Base-by-base conservation (phyloP, 2,329 filamentous ascomycete genomes). In the Canariomyces notabilis region DNA sequence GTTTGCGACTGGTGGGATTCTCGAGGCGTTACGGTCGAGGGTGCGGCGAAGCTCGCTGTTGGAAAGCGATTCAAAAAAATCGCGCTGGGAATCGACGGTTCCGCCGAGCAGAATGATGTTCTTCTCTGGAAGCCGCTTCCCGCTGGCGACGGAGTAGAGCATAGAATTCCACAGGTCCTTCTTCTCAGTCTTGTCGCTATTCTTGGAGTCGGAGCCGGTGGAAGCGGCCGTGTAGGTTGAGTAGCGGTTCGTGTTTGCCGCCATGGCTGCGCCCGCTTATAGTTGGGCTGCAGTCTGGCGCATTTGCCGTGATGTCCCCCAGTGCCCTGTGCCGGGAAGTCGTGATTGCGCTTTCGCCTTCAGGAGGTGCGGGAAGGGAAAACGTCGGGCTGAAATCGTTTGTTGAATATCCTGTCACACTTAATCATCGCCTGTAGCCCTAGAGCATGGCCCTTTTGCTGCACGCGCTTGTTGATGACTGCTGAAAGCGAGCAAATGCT, bases 101-200 rank as follows among this genome's bases (percentile, higher is more conserved):
- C 89, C 89, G 60, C 89, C 89, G 63, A 96, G 71, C 18, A 96
- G 83, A 34, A 96, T 70, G 52, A 96, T 70, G 64, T 90, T 94
- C 77, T 95, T 96, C 69, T 95, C 89, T 5, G 89, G 88, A 60
- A 96, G 72, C 57, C 86, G 80, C 73, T 93, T 94, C 56, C 87
- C 89, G 67, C 87, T 95, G 58, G 90, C 89, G 57, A 93, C 90
- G 43, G 81, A 84, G 67, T 94, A 88, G 57, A 96, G 76, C 85
- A 96, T 88, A 36, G 88, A 89, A 51, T 86, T 90, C 91, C 91
- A 96, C 67, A 96, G 83, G 64, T 95, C 88, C 68, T 87, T 88
- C 71, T 88, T 90, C 54, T 84, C 83, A 3, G 44, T 16, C 58
- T 86, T 51, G 37, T 55, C 83, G 67, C 73, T 77, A 69, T 79